phyloP scores from a whole-genome alignment of 2,329 filamentous ascomycete species.

The Neonectria hederae region DNA sequence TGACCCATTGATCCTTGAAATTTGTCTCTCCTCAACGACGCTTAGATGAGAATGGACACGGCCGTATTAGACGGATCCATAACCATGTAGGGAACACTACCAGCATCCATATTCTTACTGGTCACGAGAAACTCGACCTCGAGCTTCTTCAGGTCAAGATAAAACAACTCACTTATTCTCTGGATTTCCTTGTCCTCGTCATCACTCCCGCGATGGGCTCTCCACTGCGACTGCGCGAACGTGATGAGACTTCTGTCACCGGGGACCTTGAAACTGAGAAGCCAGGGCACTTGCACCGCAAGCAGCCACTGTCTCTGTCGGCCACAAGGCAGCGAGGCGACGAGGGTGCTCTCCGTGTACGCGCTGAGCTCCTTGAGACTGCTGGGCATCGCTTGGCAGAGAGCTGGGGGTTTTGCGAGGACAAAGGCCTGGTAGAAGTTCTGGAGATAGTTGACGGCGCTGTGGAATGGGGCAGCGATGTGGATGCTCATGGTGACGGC shows the following conservation, averaged over 20 bases:
- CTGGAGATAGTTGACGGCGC: constrained; percentile 61
- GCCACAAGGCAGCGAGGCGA: constrained; percentile 54
- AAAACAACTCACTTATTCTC: constrained; percentile 35
- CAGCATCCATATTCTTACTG: constrained; percentile 46
- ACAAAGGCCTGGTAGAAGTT: constrained; percentile 61
- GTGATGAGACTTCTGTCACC: constrained; percentile 52
- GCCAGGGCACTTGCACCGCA: constrained; percentile 54
- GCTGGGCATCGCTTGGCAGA: constrained; percentile 48
- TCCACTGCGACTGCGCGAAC: constrained; percentile 52
- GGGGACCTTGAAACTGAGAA: constrained; percentile 55
- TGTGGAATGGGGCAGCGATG: constrained; percentile 60
- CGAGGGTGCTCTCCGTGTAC: constrained; percentile 45
- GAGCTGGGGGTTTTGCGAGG: constrained; percentile 52
- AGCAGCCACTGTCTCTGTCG: constrained; percentile 56
- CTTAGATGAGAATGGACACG: constrained; percentile 42
- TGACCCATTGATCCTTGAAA: not conserved
- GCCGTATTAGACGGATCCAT: constrained; percentile 50
- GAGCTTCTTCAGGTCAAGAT: constrained; percentile 41
- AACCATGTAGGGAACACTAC: constrained; percentile 50
- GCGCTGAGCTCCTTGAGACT: constrained; percentile 43
- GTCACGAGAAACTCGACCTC: constrained; percentile 45
- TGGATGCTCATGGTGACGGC: constrained; percentile 63
- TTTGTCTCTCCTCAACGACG: not conserved
- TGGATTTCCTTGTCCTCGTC: constrained; percentile 30
- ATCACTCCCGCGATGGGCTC: constrained; percentile 39